These are phyloP conservation scores for Aureobasidium sp. DNA, from an alignment of 2,329 filamentous ascomycete species.

Conservation along the genomic window DNA sequence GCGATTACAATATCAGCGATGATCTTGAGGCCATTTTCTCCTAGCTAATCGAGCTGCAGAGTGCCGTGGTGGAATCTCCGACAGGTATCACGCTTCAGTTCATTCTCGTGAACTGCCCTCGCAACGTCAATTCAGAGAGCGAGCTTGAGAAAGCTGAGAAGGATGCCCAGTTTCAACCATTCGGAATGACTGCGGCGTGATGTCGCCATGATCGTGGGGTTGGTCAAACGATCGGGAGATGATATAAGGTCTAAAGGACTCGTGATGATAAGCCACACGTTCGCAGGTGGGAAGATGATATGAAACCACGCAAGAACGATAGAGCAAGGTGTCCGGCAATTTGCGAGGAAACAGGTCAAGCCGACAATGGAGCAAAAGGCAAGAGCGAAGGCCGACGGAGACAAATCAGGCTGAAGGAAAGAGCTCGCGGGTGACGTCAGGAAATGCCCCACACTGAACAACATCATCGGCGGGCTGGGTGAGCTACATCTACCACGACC, in stretches of 20 bases:
- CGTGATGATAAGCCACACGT: neutral
- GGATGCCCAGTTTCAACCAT: neutral
- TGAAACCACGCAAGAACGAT: neutral
- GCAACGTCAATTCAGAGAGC: no score
- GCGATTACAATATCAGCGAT: no score
- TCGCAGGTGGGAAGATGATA: neutral
- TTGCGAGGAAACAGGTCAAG: neutral
- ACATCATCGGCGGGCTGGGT: conserved; percentile 7
- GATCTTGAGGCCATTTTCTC: no score
- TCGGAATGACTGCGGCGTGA: conserved; percentile 5
- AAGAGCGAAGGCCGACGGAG: neutral
- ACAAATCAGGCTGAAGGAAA: conserved; percentile 12
- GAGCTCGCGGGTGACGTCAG: conserved; percentile 3
- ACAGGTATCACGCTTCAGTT: no score
- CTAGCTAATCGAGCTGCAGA: no score
- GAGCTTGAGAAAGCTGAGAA: neutral
- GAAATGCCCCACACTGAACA: conserved; percentile 4
- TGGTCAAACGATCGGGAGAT: neutral
- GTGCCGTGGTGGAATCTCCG: no score
- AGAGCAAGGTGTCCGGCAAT: neutral
- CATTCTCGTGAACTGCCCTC: no score
- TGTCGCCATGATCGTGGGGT: conserved; percentile 4
- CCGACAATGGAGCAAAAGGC: neutral
- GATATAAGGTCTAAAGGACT: no score
- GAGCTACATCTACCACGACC: conserved; percentile 5